These are phyloP conservation scores for Sporothrix mexicana DNA, from an alignment of 2,329 filamentous ascomycete genomes.

Conservation along the genomic window DNA sequence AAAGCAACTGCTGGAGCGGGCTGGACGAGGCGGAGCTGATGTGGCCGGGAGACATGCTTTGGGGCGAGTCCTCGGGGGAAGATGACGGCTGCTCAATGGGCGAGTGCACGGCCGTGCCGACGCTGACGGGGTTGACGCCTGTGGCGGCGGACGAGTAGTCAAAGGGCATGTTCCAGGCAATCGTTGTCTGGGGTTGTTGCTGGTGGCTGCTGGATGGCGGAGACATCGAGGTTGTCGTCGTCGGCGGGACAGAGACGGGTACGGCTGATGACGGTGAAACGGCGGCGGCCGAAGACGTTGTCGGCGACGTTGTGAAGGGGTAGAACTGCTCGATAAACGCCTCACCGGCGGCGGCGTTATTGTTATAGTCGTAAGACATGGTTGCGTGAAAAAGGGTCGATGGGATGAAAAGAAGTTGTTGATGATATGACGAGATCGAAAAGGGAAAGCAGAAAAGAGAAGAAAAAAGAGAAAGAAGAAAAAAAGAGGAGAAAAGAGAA, in stretches of 20 bases:
- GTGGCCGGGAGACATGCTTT: constrained; percentile 53
- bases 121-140: constrained; percentile 39
- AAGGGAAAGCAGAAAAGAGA: constrained; percentile 9
- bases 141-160: constrained; percentile 51
- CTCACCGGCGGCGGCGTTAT: constrained; percentile 52
- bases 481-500: not conserved
- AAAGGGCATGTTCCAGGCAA: constrained; percentile 59
- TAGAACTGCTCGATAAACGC: constrained; percentile 65
- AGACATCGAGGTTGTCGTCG: constrained; percentile 44
- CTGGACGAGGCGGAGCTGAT: constrained; percentile 59
- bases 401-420: constrained; percentile 9
- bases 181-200: constrained; percentile 49
- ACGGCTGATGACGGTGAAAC: constrained; percentile 44
- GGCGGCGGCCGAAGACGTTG: constrained; percentile 42
- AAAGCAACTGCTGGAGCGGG: constrained; percentile 60
- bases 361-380: constrained; percentile 36
- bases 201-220: constrained; percentile 47
- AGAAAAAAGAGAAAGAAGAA: not conserved
- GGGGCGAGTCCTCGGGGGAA: constrained; percentile 59
- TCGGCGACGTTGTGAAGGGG: constrained; percentile 46
- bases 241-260: constrained; percentile 46
- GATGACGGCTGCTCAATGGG: constrained; percentile 54
- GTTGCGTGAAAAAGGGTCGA: constrained; percentile 19
- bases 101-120: constrained; percentile 42
- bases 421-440: constrained; percentile 15